Evolutionary conservation across 352 stramenopile genomes (phyloP).

Genomic region (Aphanomyces euteiches): DNA sequence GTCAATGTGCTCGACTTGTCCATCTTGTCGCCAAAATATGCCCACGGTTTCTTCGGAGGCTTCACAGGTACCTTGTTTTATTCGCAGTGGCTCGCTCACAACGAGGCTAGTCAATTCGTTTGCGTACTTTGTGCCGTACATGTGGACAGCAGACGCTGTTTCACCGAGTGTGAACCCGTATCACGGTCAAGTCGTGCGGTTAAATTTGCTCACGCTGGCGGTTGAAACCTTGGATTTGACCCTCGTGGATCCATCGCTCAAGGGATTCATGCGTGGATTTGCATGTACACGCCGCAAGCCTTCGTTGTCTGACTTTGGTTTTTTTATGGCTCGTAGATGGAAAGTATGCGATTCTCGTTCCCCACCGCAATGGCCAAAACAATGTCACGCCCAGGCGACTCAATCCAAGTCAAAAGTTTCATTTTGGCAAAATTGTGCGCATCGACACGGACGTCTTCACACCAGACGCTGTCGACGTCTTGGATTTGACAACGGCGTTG

Average conservation of each 20-base stretch:
- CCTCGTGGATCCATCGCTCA: conserved; percentile 43
- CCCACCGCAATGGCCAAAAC: conserved; percentile 38
- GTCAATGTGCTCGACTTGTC: conserved; percentile 54
- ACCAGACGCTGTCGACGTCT: conserved; percentile 40
- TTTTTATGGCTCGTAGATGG: conserved; percentile 10
- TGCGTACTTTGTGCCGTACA: conserved; percentile 72
- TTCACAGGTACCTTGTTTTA: conserved; percentile 52
- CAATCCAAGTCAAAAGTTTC: conserved; percentile 31
- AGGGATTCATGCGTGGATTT: conserved; percentile 67
- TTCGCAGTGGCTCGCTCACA: not conserved
- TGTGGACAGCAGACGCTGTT: conserved; percentile 43
- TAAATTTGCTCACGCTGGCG: conserved; percentile 64
- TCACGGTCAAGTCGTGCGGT: conserved; percentile 52
- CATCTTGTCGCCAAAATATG: conserved; percentile 37
- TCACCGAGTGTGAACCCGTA: conserved; percentile 50
- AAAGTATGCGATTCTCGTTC: conserved; percentile 63
- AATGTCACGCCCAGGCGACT: not conserved
- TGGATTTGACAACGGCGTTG: conserved; percentile 51
- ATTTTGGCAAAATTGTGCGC: conserved; percentile 64
- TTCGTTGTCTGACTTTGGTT: not conserved
- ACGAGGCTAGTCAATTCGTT: conserved; percentile 49
- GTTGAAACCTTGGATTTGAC: conserved; percentile 56
- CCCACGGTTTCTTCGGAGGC: conserved; percentile 39
- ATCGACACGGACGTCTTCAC: conserved; percentile 72
- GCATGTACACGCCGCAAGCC: conserved; percentile 39